Conservation (phyloP, 2,329 filamentous ascomycete genomes). For the Septoria linicola region DNA sequence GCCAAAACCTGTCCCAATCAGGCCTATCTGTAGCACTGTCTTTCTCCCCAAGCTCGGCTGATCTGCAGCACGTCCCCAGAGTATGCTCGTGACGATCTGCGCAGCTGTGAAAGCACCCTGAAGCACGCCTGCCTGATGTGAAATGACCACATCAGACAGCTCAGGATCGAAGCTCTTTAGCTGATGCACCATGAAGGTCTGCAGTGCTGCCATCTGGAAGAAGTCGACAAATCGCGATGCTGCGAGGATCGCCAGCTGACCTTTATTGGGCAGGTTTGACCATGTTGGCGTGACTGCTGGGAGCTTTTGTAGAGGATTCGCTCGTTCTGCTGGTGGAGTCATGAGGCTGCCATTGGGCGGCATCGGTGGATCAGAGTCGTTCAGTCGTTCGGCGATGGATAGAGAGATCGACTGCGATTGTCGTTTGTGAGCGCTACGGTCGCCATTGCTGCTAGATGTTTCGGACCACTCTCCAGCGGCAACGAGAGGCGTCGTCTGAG, state of each 20-base stretch:
- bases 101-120: constrained; percentile 45
- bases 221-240: constrained; percentile 46
- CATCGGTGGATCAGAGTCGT: background rate
- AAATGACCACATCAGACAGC: constrained; percentile 49
- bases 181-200: constrained; percentile 48
- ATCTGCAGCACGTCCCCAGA: constrained; percentile 45
- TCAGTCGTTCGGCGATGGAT: background rate
- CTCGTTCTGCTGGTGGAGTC: constrained; percentile 1
- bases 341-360: background rate
- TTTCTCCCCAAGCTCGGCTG: constrained; percentile 48
- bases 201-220: constrained; percentile 46
- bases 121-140: constrained; percentile 44
- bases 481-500: constrained; percentile 1
- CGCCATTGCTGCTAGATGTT: background rate
- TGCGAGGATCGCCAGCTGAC: constrained; percentile 42
- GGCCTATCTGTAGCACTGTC: constrained; percentile 42
- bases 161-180: constrained; percentile 43
- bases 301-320: background rate
- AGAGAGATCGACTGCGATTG: background rate
- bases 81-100: constrained; percentile 44
- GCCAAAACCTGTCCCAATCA: constrained; percentile 42
- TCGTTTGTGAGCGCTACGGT: constrained; percentile 3
- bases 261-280: constrained; percentile 44
- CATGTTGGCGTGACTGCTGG: constrained; percentile 36
- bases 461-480: background rate